phyloP scores from a whole-genome alignment of 129 eudicot genomes.

The Artemisia tridentata region DNA sequence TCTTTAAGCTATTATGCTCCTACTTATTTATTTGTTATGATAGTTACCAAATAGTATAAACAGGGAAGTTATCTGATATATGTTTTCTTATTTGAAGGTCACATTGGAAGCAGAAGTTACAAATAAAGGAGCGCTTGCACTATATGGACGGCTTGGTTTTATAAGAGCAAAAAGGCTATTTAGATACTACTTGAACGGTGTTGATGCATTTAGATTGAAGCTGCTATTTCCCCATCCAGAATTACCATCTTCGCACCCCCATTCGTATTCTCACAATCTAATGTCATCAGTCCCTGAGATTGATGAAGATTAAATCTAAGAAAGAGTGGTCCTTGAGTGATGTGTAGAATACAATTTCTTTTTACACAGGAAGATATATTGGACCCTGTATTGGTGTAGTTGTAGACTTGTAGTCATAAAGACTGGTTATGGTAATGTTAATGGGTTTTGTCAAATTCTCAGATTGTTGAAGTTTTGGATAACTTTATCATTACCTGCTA shows the following conservation, averaged over 20 bases:
- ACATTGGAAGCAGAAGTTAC: conserved; percentile 98
- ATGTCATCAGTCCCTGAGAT: conserved; percentile 34
- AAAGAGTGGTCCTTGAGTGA: conserved; percentile 16
- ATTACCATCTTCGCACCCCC: conserved; percentile 29
- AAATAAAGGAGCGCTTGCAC: conserved; percentile 91
- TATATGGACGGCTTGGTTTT: conserved; percentile 86
- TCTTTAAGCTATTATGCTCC: background rate
- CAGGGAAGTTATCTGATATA: background rate
- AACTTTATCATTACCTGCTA: no score
- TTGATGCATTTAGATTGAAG: conserved; percentile 91
- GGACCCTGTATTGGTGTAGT: background rate
- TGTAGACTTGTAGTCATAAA: background rate
- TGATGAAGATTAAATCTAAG: conserved; percentile 16
- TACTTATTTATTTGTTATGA: background rate
- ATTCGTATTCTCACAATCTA: conserved; percentile 28
- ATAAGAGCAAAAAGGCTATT: conserved; percentile 91
- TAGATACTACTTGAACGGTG: conserved; percentile 89
- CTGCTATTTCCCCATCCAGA: conserved; percentile 70
- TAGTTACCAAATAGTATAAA: background rate
- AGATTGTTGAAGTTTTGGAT: no score
- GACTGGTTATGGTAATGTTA: background rate
- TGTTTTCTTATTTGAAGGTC: conserved; percentile 44
- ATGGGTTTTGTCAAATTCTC: no score
- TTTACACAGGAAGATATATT: background rate
- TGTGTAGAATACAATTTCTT: conserved; percentile 1